Base-by-base conservation (phyloP, 2,329 filamentous ascomycete species). In the Alternaria tenuissima region DNA sequence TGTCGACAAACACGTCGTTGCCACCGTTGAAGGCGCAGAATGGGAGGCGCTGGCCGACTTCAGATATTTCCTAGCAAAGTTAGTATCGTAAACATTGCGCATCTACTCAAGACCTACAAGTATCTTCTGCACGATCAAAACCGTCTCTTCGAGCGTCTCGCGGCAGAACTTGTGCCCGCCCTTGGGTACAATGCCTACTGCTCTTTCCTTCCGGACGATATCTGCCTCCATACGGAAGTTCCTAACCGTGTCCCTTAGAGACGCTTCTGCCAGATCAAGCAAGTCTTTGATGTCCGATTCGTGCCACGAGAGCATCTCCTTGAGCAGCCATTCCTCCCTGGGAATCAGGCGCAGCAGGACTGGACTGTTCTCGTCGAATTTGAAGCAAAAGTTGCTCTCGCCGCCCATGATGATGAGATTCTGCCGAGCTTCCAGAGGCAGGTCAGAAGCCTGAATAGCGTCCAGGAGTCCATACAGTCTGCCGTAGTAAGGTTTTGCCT, bases 21-120 rank as follows among this genome's bases (percentile, higher is more conserved):
- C 95, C 95, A 55, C 85, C 95, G 78, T 99, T 99, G 83, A 99
- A 99, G 22, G 95, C 95, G 76, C 95, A 99, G 75, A 98, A 99
- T 0, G 95, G 95, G 32, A 99, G 70, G 65, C 85, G 78, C 42
- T 82, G 79, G 1, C 90, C 91, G 30, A 90, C 90, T 1, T 86
- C 81, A 41, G 89, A 92, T 70, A 94, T 87, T 79, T 98, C 94
- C 79, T 81, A 57, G 11, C 9, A 11, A 3, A 55, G 59, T 69
- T 34, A 71, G 65, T 52, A 63, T 16, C 39, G 30, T 30, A 3
- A 34, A n/a, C 26, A 14, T 14, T 9, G 24, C 18, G 22, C 28
- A 24, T 5, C 20, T 43, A 26, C 30, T 3, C 20, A 16, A 24
- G 26, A 63, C 72, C 12, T 72, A 80, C 79, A 5, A 99, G 85